Percentiles rank a stretch among this genome's conserved stretches.
Conservation (phyloP, 2,329 filamentous ascomycete genomes). For the Phialemoniopsis sp. region DNA sequence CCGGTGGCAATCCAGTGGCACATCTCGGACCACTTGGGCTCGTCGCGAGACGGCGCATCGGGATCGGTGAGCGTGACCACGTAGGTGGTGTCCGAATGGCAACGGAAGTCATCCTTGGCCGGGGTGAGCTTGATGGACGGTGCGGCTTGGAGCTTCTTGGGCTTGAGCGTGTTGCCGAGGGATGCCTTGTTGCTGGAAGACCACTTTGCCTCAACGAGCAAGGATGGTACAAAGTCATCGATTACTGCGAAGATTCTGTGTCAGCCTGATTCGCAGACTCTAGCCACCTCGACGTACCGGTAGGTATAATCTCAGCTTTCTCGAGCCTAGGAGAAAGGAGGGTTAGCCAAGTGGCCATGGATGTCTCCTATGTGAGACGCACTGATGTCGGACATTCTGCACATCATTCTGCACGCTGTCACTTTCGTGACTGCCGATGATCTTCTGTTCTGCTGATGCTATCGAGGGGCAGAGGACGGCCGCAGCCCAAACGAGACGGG, state of each 20-base stretch:
- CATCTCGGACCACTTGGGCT: slow-evolving; percentile 39
- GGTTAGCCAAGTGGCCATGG: no score
- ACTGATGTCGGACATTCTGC: no score
- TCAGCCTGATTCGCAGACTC: background rate
- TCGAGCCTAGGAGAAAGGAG: background rate
- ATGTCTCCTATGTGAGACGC: no score
- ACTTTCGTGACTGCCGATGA: no score
- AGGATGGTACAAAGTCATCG: slow-evolving; percentile 51
- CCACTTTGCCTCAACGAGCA: slow-evolving; percentile 46
- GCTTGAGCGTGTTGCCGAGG: slow-evolving; percentile 46
- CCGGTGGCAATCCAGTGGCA: slow-evolving; percentile 39
- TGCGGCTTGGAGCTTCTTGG: slow-evolving; percentile 23
- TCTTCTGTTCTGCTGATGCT: no score
- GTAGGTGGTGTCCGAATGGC: slow-evolving; percentile 14
- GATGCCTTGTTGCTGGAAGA: slow-evolving; percentile 33
- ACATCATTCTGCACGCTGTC: no score
- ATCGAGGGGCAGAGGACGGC: no score
- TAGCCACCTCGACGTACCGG: background rate
- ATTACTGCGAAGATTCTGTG: slow-evolving; percentile 36
- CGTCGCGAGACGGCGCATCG: slow-evolving; percentile 33
- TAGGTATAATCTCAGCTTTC: slow-evolving; percentile 1
- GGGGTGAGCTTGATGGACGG: slow-evolving; percentile 24
- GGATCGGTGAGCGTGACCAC: slow-evolving; percentile 33
- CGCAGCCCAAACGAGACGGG: no score
- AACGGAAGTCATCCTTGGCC: slow-evolving; percentile 8